phyloP scores from a whole-genome alignment of 306 rosid species.

The Neltuma alba region DNA sequence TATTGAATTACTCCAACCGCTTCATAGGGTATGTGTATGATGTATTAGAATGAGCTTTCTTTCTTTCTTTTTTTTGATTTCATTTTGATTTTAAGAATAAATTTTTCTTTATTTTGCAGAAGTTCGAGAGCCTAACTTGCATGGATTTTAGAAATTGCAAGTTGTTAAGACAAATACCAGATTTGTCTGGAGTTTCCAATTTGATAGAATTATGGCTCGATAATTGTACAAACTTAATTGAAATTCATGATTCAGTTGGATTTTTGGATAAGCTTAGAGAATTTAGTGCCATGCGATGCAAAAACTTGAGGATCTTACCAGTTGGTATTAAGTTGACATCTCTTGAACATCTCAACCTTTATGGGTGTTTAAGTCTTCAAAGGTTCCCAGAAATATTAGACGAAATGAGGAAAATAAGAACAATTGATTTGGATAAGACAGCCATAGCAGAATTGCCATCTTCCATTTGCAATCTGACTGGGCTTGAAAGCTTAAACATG shows the following conservation, averaged over 20 bases:
- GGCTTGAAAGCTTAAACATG: not conserved
- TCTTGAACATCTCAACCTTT: not conserved
- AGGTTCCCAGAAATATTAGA: constrained; percentile 5
- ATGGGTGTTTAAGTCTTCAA: not conserved
- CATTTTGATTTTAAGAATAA: no score
- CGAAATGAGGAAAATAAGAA: not conserved
- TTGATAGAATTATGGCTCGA: not conserved
- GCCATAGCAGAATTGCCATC: not conserved
- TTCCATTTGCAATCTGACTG: not conserved
- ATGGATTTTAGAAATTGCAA: not conserved
- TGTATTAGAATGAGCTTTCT: no score
- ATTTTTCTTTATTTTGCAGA: not conserved
- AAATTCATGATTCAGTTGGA: constrained; percentile 5
- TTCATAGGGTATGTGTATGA: not conserved
- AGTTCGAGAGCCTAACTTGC: not conserved
- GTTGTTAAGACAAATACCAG: not conserved
- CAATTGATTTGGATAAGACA: not conserved
- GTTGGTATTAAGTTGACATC: not conserved
- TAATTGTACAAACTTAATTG: not conserved
- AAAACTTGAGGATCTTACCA: not conserved
- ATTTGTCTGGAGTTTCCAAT: not conserved
- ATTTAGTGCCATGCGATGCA: not conserved
- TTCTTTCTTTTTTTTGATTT: no score
- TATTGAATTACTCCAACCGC: not conserved
- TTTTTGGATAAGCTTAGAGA: not conserved